Evolutionary conservation across 768 basidiomycete species (phyloP).

Genomic region (Xerocomellus dryophilus): DNA sequence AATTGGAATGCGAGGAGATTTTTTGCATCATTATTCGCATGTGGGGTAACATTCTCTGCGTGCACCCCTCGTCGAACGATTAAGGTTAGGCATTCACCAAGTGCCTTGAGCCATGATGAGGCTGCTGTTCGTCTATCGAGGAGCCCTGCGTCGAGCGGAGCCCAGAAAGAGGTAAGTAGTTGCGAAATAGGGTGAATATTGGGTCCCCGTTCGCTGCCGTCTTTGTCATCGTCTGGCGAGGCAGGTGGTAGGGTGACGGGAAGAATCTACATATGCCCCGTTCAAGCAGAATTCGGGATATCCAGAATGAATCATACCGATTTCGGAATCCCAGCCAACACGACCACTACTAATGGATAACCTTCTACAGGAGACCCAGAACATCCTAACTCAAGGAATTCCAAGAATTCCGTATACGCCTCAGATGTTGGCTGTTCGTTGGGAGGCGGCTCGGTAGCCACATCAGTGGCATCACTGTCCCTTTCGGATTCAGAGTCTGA

Average conservation of each 20-base stretch:
- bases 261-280: constrained; percentile 16
- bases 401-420: constrained; percentile 71
- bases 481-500: constrained; percentile 15
- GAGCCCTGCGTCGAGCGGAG: constrained; percentile 53
- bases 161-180: constrained; percentile 80
- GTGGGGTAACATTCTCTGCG: neutral
- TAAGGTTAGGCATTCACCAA: constrained; percentile 70
- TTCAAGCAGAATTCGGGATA: neutral
- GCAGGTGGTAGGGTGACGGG: constrained; percentile 15
- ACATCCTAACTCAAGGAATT: constrained; percentile 77
- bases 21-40: constrained; percentile 4
- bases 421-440: constrained; percentile 24
- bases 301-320: constrained; percentile 41
- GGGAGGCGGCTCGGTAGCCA: neutral
- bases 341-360: constrained; percentile 78
- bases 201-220: neutral
- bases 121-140: constrained; percentile 22
- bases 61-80: constrained; percentile 37
- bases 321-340: constrained; percentile 77
- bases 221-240: neutral
- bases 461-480: constrained; percentile 34
- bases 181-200: constrained; percentile 36
- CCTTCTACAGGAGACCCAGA: constrained; percentile 73
- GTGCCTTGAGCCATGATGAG: constrained; percentile 63
- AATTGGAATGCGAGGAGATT: constrained; percentile 46